These are phyloP conservation scores for Solanum etuberosum DNA, from an alignment of 257 asterid genomes.

Conservation along the genomic window DNA sequence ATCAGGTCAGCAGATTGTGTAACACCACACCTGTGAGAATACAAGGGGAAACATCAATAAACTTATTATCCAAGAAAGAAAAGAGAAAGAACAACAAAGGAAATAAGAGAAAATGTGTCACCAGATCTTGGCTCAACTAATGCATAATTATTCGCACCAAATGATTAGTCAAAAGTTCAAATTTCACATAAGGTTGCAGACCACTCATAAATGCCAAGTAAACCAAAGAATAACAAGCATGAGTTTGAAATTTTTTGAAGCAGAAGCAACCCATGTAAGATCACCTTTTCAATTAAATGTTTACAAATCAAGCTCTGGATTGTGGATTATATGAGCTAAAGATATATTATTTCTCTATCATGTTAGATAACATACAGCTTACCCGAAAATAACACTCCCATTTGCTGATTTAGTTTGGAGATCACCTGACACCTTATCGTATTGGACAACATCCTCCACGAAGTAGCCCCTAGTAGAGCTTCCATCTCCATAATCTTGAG, in stretches of 20 bases:
- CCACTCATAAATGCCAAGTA: not conserved
- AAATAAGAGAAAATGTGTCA: not conserved
- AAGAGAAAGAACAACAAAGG: not conserved
- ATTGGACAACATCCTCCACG: conserved; percentile 81
- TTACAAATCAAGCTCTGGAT: not conserved
- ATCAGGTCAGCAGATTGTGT: conserved; percentile 71
- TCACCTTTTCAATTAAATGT: not conserved
- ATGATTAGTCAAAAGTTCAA: not conserved
- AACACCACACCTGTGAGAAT: conserved; percentile 75
- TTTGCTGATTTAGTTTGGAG: conserved; percentile 68
- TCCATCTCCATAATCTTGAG: conserved; percentile 90
- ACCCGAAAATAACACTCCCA: conserved; percentile 96
- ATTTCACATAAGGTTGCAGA: not conserved
- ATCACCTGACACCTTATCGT: conserved; percentile 94
- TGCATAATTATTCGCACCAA: not conserved
- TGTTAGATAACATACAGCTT: conserved; percentile 14
- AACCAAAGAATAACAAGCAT: not conserved
- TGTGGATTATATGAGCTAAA: not conserved
- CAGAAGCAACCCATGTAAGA: not conserved
- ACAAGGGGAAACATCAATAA: not conserved
- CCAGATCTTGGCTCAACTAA: not conserved
- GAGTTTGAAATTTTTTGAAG: not conserved
- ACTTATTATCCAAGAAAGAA: not conserved
- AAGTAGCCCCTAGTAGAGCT: conserved; percentile 76
- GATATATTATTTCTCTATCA: not conserved